Percentiles rank a stretch among this genome's conserved stretches.
phyloP scores from a whole-genome alignment of 208 protist genomes.

The Blechomonas ayalai region DNA sequence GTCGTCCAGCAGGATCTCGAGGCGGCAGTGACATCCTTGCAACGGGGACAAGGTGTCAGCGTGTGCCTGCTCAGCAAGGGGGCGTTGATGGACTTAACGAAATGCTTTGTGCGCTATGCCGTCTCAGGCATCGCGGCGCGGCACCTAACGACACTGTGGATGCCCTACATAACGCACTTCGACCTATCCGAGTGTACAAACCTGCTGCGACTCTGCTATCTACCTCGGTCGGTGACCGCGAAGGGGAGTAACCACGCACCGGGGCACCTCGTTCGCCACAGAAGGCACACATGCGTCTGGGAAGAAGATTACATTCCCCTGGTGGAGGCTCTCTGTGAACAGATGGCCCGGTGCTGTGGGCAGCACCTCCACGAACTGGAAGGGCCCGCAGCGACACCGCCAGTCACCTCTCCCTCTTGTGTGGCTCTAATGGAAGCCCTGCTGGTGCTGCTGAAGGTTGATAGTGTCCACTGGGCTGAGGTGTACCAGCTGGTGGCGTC shows the following conservation, averaged over 20 bases:
- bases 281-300: slow-evolving; percentile 7
- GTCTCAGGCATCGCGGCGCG: slow-evolving; percentile 49
- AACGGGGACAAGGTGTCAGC: background rate
- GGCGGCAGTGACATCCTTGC: slow-evolving; percentile 7
- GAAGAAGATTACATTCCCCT: slow-evolving; percentile 47
- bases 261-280: background rate
- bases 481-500: slow-evolving; percentile 39
- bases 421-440: slow-evolving; percentile 10
- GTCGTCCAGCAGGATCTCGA: slow-evolving; percentile 25
- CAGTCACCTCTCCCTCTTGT: background rate
- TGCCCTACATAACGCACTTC: slow-evolving; percentile 15
- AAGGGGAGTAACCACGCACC: background rate
- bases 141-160: slow-evolving; percentile 46
- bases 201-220: slow-evolving; percentile 17
- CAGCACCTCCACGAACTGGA: background rate
- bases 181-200: slow-evolving; percentile 11
- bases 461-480: slow-evolving; percentile 38
- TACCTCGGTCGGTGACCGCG: background rate
- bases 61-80: slow-evolving; percentile 1
- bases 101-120: slow-evolving; percentile 41
- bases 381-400: background rate
- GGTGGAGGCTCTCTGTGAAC: slow-evolving; percentile 19
- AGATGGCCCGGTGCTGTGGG: slow-evolving; percentile 10
- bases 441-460: slow-evolving; percentile 22
- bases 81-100: slow-evolving; percentile 35